These are phyloP conservation scores for Talaromyces trachyspermus DNA, from an alignment of 495 filamentous ascomycete species.

Conservation along the genomic window DNA sequence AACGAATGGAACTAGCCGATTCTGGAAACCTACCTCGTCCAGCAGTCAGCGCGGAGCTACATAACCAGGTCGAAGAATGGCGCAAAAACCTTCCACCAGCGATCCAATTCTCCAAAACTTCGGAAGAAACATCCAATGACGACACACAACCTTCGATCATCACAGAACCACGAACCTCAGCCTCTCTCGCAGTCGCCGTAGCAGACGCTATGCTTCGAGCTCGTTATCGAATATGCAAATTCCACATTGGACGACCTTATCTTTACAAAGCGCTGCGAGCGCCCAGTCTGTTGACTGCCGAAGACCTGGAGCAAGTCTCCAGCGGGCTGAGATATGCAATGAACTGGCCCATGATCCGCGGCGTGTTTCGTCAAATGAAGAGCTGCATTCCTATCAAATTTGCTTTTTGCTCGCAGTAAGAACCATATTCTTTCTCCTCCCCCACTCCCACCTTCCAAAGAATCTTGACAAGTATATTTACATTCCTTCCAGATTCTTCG, in stretches of 20 bases:
- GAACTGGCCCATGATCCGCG: slow-evolving; percentile 38
- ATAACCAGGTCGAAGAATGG: slow-evolving; percentile 43
- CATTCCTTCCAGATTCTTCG: slow-evolving; percentile 31
- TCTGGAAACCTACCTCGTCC: slow-evolving; percentile 38
- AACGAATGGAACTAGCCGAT: slow-evolving; percentile 24
- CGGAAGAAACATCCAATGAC: slow-evolving; percentile 19
- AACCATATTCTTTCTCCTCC: not conserved
- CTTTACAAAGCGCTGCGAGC: slow-evolving; percentile 40
- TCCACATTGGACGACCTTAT: slow-evolving; percentile 43
- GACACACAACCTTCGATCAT: slow-evolving; percentile 12
- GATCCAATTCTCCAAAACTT: slow-evolving; percentile 32
- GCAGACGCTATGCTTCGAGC: slow-evolving; percentile 42
- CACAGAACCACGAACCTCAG: slow-evolving; percentile 19
- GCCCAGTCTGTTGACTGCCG: slow-evolving; percentile 31
- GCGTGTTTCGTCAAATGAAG: slow-evolving; percentile 40
- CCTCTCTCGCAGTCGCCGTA: slow-evolving; percentile 33
- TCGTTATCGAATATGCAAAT: slow-evolving; percentile 38
- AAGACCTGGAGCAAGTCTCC: slow-evolving; percentile 38
- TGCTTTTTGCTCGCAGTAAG: slow-evolving; percentile 43
- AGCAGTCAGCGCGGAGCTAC: slow-evolving; percentile 36
- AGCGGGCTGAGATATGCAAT: slow-evolving; percentile 37
- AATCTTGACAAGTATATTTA: not conserved
- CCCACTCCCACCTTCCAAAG: not conserved
- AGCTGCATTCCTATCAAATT: slow-evolving; percentile 42
- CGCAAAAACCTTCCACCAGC: slow-evolving; percentile 35